Base-by-base conservation (phyloP, 768 basidiomycete genomes). In the Suillus weaverae region DNA sequence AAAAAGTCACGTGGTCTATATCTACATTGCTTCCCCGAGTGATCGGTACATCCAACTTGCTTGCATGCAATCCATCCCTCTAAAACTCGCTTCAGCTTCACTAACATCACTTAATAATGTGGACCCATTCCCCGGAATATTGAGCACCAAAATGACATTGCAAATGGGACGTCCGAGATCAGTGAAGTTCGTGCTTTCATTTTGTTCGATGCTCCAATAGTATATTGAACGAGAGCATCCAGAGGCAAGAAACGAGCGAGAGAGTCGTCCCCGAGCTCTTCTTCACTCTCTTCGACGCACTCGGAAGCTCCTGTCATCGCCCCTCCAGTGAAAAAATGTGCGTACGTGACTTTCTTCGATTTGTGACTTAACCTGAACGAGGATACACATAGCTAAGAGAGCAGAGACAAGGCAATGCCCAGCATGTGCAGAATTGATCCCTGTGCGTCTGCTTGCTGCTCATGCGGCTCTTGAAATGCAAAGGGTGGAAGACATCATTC, bases 351-450 rank as follows among this genome's bases (percentile, higher is more conserved):
- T 8, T 30, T 7, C 51, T 11, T 30, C 9, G 1, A 41, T 48
- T 10, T 32, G 6, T 36, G 20, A 32, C 18, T 30, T 30, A 22
- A 30, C 35, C 18, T 38, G 5, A 55, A 65, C 11, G 65, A 59
- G 60, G 30, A 46, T 13, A n/a, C 36, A 33, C 61, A 60, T 64
- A 91, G 90, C 82, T 4, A 90, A 86, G 73, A 85, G 88, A 51
- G 91, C 89, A 20, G 91, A 92, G 72, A 94, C 90, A 3, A 81
- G 86, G 64, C 79, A 80, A 64, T 94, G 92, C 71, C 92, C 92
- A 2, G 85, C 89, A 44, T 94, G 92, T 76, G 78, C 82, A 16
- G 91, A 94, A 72, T 73, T 73, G 44, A 89, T 94, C 48, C 91
- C 92, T 16, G 71, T 92, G 30, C 87, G 91, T 14, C 81, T 93